A percentile compares a stretch with the other conserved stretches of the same genome.
These are phyloP conservation scores for Wickerhamiella brachini DNA, from an alignment of 805 yeast species.

Conservation along the genomic window DNA sequence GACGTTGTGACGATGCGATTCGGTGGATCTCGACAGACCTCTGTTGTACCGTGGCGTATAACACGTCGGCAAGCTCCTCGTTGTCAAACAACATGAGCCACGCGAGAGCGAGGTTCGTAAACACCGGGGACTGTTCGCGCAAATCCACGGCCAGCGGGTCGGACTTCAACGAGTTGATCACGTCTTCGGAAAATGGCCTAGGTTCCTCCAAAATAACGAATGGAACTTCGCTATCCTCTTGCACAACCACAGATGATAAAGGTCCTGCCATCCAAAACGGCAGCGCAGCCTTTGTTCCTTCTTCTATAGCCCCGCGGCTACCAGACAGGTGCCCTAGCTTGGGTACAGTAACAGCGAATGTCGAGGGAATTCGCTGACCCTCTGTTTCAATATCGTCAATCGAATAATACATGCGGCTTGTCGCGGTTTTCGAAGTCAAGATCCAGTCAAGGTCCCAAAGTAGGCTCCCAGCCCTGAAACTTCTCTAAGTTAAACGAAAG, in stretches of 20 bases:
- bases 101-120: constrained; percentile 52
- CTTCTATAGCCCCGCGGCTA: constrained; percentile 13
- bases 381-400: constrained; percentile 27
- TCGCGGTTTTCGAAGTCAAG: too few species aligned
- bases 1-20: constrained; percentile 41
- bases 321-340: constrained; percentile 83
- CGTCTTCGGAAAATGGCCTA: constrained; percentile 46
- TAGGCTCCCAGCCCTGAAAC: too few species aligned
- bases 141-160: constrained; percentile 54
- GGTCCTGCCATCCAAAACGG: constrained; percentile 85
- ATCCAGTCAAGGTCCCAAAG: too few species aligned
- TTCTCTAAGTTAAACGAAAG: too few species aligned
- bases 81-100: constrained; percentile 70
- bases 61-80: constrained; percentile 40
- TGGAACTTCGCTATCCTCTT: constrained; percentile 26
- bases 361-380: constrained; percentile 54
- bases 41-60: constrained; percentile 38
- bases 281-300: constrained; percentile 35
- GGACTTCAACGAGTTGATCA: constrained; percentile 70
- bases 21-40: constrained; percentile 64
- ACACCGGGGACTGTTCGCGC: constrained; percentile 51
- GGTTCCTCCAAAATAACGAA: constrained; percentile 63
- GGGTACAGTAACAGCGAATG: constrained; percentile 63
- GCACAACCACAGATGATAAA: constrained; percentile 40
- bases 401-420: constrained; percentile 21